A percentile compares a stretch with the other conserved stretches of the same genome.
Evolutionary conservation across 345 rosid genomes (phyloP).

Genomic region (Hirschfeldia incana): DNA sequence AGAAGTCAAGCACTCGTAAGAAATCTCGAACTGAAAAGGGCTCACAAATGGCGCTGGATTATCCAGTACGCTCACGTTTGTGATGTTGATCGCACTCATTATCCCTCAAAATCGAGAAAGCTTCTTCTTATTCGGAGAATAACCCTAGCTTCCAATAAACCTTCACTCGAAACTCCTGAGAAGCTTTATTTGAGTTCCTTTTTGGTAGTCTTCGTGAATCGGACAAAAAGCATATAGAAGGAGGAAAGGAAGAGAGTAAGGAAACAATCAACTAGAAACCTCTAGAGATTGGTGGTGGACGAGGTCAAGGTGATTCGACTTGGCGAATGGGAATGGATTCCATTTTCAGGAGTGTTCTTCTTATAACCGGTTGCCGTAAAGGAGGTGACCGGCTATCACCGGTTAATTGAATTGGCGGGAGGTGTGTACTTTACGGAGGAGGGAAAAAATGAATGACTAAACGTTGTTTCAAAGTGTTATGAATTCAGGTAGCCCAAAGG

Average conservation of each 20-base stretch:
- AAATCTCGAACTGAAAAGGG: constrained; percentile 96
- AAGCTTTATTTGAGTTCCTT: not conserved
- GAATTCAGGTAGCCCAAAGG: too few species aligned
- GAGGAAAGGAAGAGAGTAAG: not conserved
- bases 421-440: constrained; percentile 6
- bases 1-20: constrained; percentile 93
- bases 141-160: constrained; percentile 35
- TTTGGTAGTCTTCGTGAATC: not conserved
- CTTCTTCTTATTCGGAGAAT: not conserved
- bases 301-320: not conserved
- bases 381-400: constrained; percentile 35
- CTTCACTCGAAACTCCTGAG: constrained; percentile 32
- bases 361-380: constrained; percentile 20
- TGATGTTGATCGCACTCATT: constrained; percentile 93
- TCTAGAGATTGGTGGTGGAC: not conserved
- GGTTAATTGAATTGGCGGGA: constrained; percentile 49
- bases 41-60: constrained; percentile 84
- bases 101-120: not conserved
- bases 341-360: not conserved
- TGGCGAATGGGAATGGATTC: not conserved
- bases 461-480: not conserved
- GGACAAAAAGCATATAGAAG: not conserved
- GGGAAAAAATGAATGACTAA: constrained; percentile 1
- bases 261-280: not conserved
- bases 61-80: constrained; percentile 86